Conservation (phyloP, 129 eudicot genomes). For the Flaveria robusta region DNA sequence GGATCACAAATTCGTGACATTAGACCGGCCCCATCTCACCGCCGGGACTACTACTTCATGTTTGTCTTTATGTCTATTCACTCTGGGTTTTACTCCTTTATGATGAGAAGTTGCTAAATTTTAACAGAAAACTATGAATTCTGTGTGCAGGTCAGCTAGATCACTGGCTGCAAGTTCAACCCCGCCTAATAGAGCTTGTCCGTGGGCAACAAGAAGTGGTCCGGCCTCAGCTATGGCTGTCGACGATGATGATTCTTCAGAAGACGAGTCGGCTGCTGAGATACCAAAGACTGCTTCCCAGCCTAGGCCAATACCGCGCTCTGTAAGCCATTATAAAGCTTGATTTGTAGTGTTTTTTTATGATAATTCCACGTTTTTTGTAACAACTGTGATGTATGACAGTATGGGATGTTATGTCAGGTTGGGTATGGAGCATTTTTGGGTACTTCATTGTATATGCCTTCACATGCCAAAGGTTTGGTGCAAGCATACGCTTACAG, state of each 20-base stretch:
- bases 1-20: slow-evolving; percentile 30
- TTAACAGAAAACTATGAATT: background rate
- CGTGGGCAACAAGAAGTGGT: slow-evolving; percentile 54
- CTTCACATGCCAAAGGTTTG: slow-evolving; percentile 43
- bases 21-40: slow-evolving; percentile 28
- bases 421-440: slow-evolving; percentile 62
- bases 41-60: slow-evolving; percentile 45
- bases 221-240: slow-evolving; percentile 50
- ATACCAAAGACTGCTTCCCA: slow-evolving; percentile 40
- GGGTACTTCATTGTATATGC: slow-evolving; percentile 48
- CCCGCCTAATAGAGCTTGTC: slow-evolving; percentile 46
- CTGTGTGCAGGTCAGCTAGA: slow-evolving; percentile 72
- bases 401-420: slow-evolving; percentile 29
- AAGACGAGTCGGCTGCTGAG: slow-evolving; percentile 46
- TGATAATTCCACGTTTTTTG: background rate
- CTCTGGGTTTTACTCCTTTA: background rate
- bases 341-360: background rate
- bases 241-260: slow-evolving; percentile 55
- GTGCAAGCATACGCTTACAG: slow-evolving; percentile 26
- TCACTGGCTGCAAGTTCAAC: slow-evolving; percentile 73
- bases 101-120: background rate
- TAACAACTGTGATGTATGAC: background rate
- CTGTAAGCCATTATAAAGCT: slow-evolving; percentile 39
- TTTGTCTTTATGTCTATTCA: slow-evolving; percentile 18
- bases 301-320: slow-evolving; percentile 56